Evolutionary conservation across 441 rosid genomes (phyloP).

Genomic region (Viola pubescens): DNA sequence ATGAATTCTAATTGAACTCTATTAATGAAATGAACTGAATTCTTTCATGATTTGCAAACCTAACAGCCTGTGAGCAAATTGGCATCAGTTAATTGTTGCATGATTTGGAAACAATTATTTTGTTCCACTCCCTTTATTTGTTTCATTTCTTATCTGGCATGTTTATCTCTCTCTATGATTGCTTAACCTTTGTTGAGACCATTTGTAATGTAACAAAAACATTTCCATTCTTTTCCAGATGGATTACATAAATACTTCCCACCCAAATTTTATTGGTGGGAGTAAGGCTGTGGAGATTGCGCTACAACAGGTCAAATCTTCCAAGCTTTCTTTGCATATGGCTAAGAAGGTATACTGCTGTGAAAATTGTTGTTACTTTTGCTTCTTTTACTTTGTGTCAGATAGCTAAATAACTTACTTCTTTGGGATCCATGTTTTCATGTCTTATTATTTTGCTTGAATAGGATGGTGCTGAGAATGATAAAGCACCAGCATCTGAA

Average conservation of each 20-base stretch:
- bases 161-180: not conserved
- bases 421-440: not conserved
- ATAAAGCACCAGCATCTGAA: constrained; percentile 56
- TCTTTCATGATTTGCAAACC: too few relatives aligned
- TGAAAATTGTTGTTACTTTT: not conserved
- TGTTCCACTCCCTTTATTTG: too few relatives aligned
- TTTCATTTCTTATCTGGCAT: not conserved
- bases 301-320: constrained; percentile 57
- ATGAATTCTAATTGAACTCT: too few relatives aligned
- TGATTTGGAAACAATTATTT: too few relatives aligned
- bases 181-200: not conserved
- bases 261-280: constrained; percentile 90
- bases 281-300: constrained; percentile 84
- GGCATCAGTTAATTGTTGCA: too few relatives aligned
- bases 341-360: constrained; percentile 46
- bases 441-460: constrained; percentile 11
- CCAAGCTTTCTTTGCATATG: constrained; percentile 44
- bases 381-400: not conserved
- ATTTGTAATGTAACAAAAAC: not conserved
- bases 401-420: not conserved
- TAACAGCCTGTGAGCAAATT: too few relatives aligned
- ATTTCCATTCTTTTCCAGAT: constrained; percentile 39
- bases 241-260: constrained; percentile 93
- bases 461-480: constrained; percentile 68
- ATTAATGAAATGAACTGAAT: too few relatives aligned